These are phyloP conservation scores for Chaetothyriales sp. DNA, from an alignment of 2,329 filamentous ascomycete genomes.

Conservation along the genomic window DNA sequence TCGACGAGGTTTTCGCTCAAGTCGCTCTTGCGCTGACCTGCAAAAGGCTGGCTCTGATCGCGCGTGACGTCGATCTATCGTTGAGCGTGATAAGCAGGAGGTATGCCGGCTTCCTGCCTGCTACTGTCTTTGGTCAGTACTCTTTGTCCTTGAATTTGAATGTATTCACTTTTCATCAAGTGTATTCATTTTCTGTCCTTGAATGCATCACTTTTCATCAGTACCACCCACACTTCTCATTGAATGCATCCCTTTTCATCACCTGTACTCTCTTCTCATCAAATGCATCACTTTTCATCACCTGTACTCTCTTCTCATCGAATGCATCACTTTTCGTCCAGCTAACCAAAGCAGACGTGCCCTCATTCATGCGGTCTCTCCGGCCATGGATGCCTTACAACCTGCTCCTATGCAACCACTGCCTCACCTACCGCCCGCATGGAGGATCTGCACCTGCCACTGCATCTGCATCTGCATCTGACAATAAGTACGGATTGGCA, in stretches of 20 bases:
- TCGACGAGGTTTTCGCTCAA: slow-evolving; percentile 14
- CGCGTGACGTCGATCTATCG: slow-evolving; percentile 9
- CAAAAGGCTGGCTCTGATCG: slow-evolving; percentile 14
- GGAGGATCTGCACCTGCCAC: not conserved
- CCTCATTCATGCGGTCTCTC: slow-evolving; percentile 14
- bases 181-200: too few relatives aligned
- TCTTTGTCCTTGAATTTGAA: not conserved
- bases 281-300: too few relatives aligned
- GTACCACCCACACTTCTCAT: too few relatives aligned
- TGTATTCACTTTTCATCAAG: too few relatives aligned
- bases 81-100: slow-evolving; percentile 12
- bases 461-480: not conserved
- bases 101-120: slow-evolving; percentile 15
- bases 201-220: not conserved
- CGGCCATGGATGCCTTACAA: slow-evolving; percentile 12
- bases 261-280: too few relatives aligned
- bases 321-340: not conserved
- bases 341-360: slow-evolving; percentile 7
- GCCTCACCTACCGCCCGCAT: slow-evolving; percentile 14
- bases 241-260: too few relatives aligned
- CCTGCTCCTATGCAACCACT: slow-evolving; percentile 16
- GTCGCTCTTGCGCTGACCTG: slow-evolving; percentile 16
- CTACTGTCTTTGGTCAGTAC: slow-evolving; percentile 6
- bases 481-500: slow-evolving; percentile 12
- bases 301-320: too few relatives aligned